Conservation (phyloP, 495 filamentous ascomycete genomes). For the Aspergillus cavernicola region DNA sequence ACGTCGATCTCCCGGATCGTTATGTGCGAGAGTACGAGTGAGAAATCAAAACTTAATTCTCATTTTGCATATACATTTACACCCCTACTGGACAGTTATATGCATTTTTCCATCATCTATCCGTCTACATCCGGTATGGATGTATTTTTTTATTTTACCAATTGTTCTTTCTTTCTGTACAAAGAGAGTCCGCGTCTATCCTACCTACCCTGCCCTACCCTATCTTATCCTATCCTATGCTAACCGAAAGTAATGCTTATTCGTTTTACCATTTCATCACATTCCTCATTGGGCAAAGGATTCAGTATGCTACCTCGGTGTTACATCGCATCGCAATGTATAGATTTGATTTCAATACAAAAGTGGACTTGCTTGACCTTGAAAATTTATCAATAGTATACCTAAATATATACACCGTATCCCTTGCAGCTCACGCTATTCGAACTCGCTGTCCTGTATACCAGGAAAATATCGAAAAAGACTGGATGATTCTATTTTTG, state of each 20-base stretch:
- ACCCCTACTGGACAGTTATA: neutral
- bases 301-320: too few relatives aligned
- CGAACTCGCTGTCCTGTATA: too few relatives aligned
- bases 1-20: conserved; percentile 72
- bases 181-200: too few relatives aligned
- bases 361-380: neutral
- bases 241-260: too few relatives aligned
- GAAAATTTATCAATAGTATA: neutral
- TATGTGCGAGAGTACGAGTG: conserved; percentile 67
- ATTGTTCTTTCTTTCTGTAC: too few relatives aligned
- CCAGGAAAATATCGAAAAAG: neutral
- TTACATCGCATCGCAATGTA: conserved; percentile 1
- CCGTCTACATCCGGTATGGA: too few relatives aligned
- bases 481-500: neutral
- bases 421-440: too few relatives aligned
- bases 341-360: conserved; percentile 1
- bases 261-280: too few relatives aligned
- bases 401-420: too few relatives aligned
- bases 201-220: too few relatives aligned
- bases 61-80: neutral
- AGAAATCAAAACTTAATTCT: neutral
- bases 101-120: neutral
- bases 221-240: too few relatives aligned
- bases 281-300: conserved; percentile 10
- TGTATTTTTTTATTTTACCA: too few relatives aligned